Evolutionary conservation across 1,284 basidiomycete species (phyloP).

Genomic region (Limonomyces culmigenus): DNA sequence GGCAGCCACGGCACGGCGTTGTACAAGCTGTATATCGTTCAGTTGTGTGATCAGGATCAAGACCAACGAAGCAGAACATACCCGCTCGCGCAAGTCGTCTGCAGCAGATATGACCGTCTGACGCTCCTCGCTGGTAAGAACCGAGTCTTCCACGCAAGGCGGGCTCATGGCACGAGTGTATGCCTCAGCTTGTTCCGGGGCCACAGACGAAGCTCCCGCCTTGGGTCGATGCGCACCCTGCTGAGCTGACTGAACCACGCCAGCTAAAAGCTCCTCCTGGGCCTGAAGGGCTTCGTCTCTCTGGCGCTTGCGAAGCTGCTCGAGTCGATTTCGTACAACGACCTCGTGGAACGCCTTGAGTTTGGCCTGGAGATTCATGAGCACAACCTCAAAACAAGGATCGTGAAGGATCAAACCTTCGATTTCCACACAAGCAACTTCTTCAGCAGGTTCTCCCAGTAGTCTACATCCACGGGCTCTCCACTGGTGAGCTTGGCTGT

Average conservation of each 20-base stretch:
- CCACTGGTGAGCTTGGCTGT: constrained; percentile 80
- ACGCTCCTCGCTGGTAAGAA: constrained; percentile 59
- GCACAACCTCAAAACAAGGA: background rate
- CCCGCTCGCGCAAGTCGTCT: too few species aligned
- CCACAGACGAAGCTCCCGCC: constrained; percentile 18
- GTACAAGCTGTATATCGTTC: constrained; percentile 39
- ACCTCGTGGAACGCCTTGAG: constrained; percentile 88
- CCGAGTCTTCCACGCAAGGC: constrained; percentile 47
- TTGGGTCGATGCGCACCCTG: constrained; percentile 19
- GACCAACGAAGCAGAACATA: too few species aligned
- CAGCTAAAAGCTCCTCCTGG: constrained; percentile 80
- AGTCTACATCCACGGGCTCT: constrained; percentile 93
- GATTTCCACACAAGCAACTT: constrained; percentile 96
- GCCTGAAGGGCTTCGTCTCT: constrained; percentile 88
- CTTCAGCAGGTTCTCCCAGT: constrained; percentile 89
- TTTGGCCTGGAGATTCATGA: constrained; percentile 54
- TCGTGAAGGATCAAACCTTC: constrained; percentile 43
- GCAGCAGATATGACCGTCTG: constrained; percentile 71
- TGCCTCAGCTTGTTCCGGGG: constrained; percentile 49
- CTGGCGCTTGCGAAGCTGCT: constrained; percentile 89
- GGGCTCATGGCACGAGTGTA: constrained; percentile 82
- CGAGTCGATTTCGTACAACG: constrained; percentile 87
- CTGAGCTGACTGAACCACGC: constrained; percentile 42
- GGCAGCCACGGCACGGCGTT: constrained; percentile 61
- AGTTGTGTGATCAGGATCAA: too few species aligned